Evolutionary conservation across 2,329 filamentous ascomycete species (phyloP), one percentile per base, ranked within the genome.

Genomic region (Fusarium avenaceum): DNA sequence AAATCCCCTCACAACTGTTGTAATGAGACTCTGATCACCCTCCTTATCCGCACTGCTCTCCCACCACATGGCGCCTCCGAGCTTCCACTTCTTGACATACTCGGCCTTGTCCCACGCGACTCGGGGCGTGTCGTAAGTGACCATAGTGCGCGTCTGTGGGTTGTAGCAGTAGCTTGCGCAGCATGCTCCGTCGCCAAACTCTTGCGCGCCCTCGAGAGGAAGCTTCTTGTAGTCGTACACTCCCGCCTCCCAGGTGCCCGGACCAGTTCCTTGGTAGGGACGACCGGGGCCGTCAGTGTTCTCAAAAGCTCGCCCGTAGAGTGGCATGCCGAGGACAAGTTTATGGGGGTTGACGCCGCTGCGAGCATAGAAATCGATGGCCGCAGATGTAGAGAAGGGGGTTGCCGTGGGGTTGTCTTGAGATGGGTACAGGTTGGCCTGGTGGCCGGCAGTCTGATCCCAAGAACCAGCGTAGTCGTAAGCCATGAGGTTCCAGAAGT

Each of bases 21-120:
- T 81, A 56, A 94, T 93, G 75, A 97, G 76, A 72, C 92, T 95
- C 53, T 85, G 79, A 0, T 84, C 81, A 0, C 88, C 89, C 4
- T 79, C 76, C 75, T 89, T 90, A 77, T 97, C 95, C 1, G 87
- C 90, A 74, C 91, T 95, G 72, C 89, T 92, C 81, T 97, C 94
- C 94, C 94, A 97, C 93, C 93, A 98, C 94, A 98, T 97, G n/a
- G 87, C 93, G 19, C 95, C 95, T 3, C 94, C 94, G 0, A 97
- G 85, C 0, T 87, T 83, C 44, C 85, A 81, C 20, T 86, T 77
- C 74, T 84, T 86, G 75, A 97, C 87, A 76, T 89, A 97, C 13
- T 86, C 81, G 2, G 89, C 89, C 83, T 97, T 98, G 69, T 80
- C 76, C 69, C 83, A 82, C 5, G 89, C 90, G 77, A 94, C 87